Percentiles rank a stretch among this genome's conserved stretches.
phyloP scores from a whole-genome alignment of 352 stramenopile genomes.

The Phytopythium montanum region DNA sequence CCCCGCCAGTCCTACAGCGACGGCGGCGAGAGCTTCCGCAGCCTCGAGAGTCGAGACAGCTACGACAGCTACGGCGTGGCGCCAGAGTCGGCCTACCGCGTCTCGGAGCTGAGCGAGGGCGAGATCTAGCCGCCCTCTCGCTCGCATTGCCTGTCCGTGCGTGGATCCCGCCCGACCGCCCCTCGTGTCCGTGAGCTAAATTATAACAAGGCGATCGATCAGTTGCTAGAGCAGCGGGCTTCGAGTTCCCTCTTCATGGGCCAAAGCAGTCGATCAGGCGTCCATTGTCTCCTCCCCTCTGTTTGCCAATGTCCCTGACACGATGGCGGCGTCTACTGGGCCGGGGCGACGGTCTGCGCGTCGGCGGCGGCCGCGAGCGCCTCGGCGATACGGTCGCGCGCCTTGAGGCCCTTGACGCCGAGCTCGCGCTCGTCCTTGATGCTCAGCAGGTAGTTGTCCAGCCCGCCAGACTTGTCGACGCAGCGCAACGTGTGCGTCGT shows the following conservation, averaged over 20 bases:
- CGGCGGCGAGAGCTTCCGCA: constrained; percentile 16
- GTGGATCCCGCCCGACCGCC: too few species aligned
- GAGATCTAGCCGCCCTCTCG: constrained; percentile 23
- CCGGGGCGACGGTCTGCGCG: neutral
- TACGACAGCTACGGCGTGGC: constrained; percentile 11
- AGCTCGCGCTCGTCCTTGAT: constrained; percentile 83
- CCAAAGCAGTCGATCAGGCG: neutral
- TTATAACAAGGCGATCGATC: neutral
- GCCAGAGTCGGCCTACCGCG: constrained; percentile 15
- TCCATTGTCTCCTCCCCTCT: neutral
- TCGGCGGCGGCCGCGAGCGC: constrained; percentile 26
- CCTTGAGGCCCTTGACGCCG: constrained; percentile 59
- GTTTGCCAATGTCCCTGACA: neutral
- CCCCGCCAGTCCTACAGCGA: constrained; percentile 13
- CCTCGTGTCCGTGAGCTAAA: neutral
- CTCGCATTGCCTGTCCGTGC: too few species aligned
- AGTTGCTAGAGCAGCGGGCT: neutral
- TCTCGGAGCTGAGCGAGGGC: constrained; percentile 37
- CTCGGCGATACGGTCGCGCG: constrained; percentile 53
- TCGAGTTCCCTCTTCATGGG: too few species aligned
- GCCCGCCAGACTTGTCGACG: constrained; percentile 91
- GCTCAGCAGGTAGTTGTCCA: constrained; percentile 94
- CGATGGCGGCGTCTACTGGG: neutral
- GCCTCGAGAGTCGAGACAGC: constrained; percentile 18
- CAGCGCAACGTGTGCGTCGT: constrained; percentile 90